Evolutionary conservation across 176 grass and related monocot species (phyloP), one percentile per base, ranked within the genome.

Genomic region (Lolium rigidum): DNA sequence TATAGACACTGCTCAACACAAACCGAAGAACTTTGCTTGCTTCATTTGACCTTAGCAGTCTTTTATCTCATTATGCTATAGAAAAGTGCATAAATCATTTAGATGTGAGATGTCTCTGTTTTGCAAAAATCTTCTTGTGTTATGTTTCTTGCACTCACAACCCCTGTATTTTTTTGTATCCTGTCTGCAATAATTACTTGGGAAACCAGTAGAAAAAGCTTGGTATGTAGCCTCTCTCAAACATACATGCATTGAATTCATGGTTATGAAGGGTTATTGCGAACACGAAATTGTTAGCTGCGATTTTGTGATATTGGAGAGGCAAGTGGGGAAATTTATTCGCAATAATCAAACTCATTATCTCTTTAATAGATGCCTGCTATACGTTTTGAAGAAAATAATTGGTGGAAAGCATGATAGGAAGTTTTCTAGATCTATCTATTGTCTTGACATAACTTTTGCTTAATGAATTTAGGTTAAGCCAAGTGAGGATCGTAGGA

Each of bases 381-480:
- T 46, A 72, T 47, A 20, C 0, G 50, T 8, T 76, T 55, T 21
- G 10, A 16, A 4, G 44, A 76, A 37, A 28, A 28, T 28, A 28
- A 28, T 28, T 28, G 26, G 15, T 52, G 13, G 73, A 52, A 76
- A 52, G 49, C 50, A 6, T 37, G 25, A 55, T 55, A 55, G 3
- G 9, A 55, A 11, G 1, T 55, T 55, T 20, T 15, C 74, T 55
- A 11, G 6, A 76, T 54, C 73, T 44, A 74, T 74, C 11, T 8
- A 38, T 17, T 60, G 0, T 66, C 43, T 50, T 51, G 14, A 50
- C 71, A 50, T 1, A 74, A 2, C 13, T 74, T 50, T 28, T 26
- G 13, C n/a, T 46, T 26, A 50, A 74, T 51, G 11, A 74, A 74
- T 74, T 74, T 28, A 74, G 44, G 71, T 74, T 28, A 74, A 74